Conservation (phyloP, 306 rosid genomes). For the Cicer judaicum region DNA sequence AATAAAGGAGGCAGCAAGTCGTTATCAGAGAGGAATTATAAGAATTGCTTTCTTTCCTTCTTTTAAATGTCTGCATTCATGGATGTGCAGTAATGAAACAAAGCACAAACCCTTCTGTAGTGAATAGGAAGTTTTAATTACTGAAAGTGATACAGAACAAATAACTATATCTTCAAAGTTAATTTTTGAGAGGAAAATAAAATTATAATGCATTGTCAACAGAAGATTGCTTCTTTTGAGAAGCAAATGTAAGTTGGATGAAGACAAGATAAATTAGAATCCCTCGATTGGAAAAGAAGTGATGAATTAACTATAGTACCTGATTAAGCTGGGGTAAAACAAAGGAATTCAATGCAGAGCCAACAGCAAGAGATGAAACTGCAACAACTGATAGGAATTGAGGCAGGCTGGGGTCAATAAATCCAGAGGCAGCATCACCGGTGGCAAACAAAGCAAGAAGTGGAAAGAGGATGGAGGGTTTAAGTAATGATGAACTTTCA, state of each 20-base stretch:
- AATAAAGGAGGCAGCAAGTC: slow-evolving; percentile 18
- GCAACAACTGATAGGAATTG: slow-evolving; percentile 72
- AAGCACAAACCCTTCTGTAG: slow-evolving; percentile 21
- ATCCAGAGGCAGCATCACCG: slow-evolving; percentile 91
- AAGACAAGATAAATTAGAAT: slow-evolving; percentile 33
- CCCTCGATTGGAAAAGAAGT: slow-evolving; percentile 14
- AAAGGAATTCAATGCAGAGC: slow-evolving; percentile 70
- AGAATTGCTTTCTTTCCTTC: neutral
- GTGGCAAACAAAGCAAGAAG: slow-evolving; percentile 77
- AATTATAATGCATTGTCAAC: slow-evolving; percentile 13
- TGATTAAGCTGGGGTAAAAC: slow-evolving; percentile 75
- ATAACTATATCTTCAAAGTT: slow-evolving; percentile 14
- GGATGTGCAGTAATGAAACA: slow-evolving; percentile 20
- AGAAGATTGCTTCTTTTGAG: slow-evolving; percentile 26
- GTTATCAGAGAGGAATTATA: slow-evolving; percentile 27
- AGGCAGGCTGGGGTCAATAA: slow-evolving; percentile 85
- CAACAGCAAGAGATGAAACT: slow-evolving; percentile 78
- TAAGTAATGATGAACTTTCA: slow-evolving; percentile 59
- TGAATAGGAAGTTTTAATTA: slow-evolving; percentile 20
- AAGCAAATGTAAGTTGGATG: slow-evolving; percentile 24
- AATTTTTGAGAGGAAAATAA: slow-evolving; percentile 17
- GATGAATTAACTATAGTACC: slow-evolving; percentile 53
- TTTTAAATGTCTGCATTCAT: slow-evolving; percentile 23
- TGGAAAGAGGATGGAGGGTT: slow-evolving; percentile 77
- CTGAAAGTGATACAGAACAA: slow-evolving; percentile 22